A percentile compares a stretch with the other conserved stretches of the same genome.
Evolutionary conservation across 2,329 filamentous ascomycete species (phyloP).

Genomic region (Penicillium thymicola): DNA sequence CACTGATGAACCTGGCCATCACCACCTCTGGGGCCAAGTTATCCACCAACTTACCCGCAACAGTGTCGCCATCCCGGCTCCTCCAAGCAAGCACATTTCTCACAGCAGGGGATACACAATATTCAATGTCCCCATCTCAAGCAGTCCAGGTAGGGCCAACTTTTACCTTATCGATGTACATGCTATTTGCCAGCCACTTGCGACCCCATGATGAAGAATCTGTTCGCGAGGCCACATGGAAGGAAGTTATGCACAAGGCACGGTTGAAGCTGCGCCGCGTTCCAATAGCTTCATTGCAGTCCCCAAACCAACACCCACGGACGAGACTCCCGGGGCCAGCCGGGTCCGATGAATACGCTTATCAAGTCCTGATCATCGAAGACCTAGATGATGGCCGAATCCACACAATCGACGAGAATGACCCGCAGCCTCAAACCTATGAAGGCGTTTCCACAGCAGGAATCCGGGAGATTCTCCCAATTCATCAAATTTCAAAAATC

Average conservation of each 20-base stretch:
- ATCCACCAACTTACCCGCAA: slow-evolving; percentile 72
- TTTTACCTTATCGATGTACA: slow-evolving; percentile 86
- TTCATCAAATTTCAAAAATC: slow-evolving; percentile 79
- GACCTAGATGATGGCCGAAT: slow-evolving; percentile 71
- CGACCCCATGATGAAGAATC: slow-evolving; percentile 55
- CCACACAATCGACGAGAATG: slow-evolving; percentile 62
- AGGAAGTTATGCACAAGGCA: slow-evolving; percentile 93
- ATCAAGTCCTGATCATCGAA: slow-evolving; percentile 78
- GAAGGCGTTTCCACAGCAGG: slow-evolving; percentile 62
- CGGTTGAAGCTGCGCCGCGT: slow-evolving; percentile 74
- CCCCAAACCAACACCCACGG: slow-evolving; percentile 11
- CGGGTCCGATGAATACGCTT: slow-evolving; percentile 65
- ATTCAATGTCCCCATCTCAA: slow-evolving; percentile 60
- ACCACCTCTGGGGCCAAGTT: slow-evolving; percentile 88
- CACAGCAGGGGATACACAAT: slow-evolving; percentile 81
- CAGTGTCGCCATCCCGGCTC: slow-evolving; percentile 84
- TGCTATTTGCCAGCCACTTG: slow-evolving; percentile 84
- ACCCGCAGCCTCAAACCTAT: slow-evolving; percentile 55
- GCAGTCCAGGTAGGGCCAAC: slow-evolving; percentile 81
- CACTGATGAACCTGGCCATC: slow-evolving; percentile 87
- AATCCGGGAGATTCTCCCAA: slow-evolving; percentile 63
- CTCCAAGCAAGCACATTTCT: slow-evolving; percentile 91
- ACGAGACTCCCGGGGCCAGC: slow-evolving; percentile 40
- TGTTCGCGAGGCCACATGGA: slow-evolving; percentile 74
- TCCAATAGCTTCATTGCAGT: slow-evolving; percentile 52